phyloP scores from a whole-genome alignment of 371 early-diverging fungal genomes.

The Mucor sp. region DNA sequence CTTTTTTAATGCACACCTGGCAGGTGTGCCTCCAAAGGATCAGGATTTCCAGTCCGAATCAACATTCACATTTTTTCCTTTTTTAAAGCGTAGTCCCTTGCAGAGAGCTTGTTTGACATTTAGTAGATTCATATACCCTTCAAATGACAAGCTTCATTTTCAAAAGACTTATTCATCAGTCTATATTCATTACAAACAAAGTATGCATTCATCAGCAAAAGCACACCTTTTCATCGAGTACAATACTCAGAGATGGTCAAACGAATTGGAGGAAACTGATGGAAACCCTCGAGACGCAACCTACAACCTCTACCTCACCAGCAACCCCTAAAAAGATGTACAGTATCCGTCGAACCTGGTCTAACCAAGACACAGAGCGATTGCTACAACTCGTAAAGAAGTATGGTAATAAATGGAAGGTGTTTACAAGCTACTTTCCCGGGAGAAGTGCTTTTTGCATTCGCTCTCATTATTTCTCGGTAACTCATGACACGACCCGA shows the following conservation, averaged over 20 bases:
- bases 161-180: not conserved
- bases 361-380: conserved; percentile 16
- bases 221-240: not conserved
- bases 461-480: conserved; percentile 21
- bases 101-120: not conserved
- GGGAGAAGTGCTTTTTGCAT: conserved; percentile 15
- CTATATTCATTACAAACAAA: not conserved
- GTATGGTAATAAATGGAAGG: conserved; percentile 23
- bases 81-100: not conserved
- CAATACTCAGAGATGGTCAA: not conserved
- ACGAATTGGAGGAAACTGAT: not conserved
- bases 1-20: too few species aligned
- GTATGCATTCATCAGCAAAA: not conserved
- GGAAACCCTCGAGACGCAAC: not conserved
- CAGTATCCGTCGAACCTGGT: conserved; percentile 11
- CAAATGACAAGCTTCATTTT: not conserved
- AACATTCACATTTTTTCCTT: not conserved
- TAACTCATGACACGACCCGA: conserved; percentile 12
- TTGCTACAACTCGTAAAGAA: conserved; percentile 11
- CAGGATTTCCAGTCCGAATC: not conserved
- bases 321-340: not conserved
- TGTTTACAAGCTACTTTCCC: conserved; percentile 19
- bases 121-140: not conserved
- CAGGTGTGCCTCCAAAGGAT: too few species aligned
- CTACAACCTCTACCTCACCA: not conserved